These are phyloP conservation scores for Penicillium subrubescens DNA, from an alignment of 495 filamentous ascomycete genomes.

Conservation along the genomic window DNA sequence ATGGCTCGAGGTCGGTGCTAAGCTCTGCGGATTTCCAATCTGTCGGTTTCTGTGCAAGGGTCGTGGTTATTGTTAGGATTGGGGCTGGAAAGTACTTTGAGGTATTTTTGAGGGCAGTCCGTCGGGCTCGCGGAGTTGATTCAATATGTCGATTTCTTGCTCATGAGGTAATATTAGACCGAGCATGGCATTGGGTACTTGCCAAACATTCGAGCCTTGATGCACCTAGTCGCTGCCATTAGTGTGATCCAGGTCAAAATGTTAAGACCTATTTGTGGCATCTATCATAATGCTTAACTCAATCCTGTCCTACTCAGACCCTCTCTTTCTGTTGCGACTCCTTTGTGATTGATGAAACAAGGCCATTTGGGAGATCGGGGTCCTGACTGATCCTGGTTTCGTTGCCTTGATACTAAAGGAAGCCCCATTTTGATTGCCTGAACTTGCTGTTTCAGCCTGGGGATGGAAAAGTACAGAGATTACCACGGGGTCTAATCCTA, in stretches of 20 bases:
- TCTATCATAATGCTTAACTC: not conserved
- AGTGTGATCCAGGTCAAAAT: not conserved
- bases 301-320: not conserved
- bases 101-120: not conserved
- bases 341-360: not conserved
- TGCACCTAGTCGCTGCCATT: too few species aligned
- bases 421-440: too few species aligned
- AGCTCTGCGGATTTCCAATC: conserved; percentile 12
- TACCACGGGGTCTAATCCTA: too few species aligned
- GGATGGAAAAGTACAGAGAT: too few species aligned
- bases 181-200: too few species aligned
- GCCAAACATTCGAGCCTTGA: too few species aligned
- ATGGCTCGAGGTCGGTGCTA: conserved; percentile 6
- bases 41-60: not conserved
- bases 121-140: too few species aligned
- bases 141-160: too few species aligned
- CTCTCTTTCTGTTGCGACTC: not conserved
- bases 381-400: not conserved
- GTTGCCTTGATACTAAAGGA: too few species aligned
- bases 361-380: not conserved
- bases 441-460: too few species aligned
- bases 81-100: not conserved
- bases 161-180: too few species aligned
- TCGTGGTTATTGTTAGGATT: not conserved
- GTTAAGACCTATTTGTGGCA: not conserved